A percentile compares a stretch with the other conserved stretches of the same genome.
These are phyloP conservation scores for Lathyrus sativus DNA, from an alignment of 306 rosid species.

Conservation along the genomic window DNA sequence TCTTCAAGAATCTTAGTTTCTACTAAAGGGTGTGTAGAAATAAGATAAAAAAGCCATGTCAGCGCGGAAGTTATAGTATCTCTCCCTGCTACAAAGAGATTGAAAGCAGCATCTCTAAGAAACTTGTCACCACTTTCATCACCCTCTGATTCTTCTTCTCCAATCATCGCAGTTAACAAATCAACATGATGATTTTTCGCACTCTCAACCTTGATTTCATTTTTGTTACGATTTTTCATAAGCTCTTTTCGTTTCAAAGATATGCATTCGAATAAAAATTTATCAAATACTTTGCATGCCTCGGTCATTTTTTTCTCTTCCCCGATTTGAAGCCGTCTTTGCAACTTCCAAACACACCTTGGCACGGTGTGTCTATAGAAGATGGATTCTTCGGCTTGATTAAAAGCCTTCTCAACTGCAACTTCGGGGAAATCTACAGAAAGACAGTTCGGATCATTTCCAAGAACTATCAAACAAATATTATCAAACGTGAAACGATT, in stretches of 20 bases:
- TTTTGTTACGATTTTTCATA: neutral
- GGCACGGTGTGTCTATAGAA: slow-evolving; percentile 43
- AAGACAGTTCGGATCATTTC: slow-evolving; percentile 46
- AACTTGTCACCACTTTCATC: slow-evolving; percentile 4
- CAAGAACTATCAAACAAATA: slow-evolving; percentile 41
- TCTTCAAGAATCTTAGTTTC: slow-evolving; percentile 50
- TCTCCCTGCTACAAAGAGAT: slow-evolving; percentile 21
- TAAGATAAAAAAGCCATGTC: slow-evolving; percentile 36
- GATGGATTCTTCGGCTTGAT: slow-evolving; percentile 30
- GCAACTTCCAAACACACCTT: slow-evolving; percentile 42
- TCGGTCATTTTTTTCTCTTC: slow-evolving; percentile 37
- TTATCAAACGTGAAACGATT: slow-evolving; percentile 39
- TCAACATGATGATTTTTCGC: slow-evolving; percentile 25
- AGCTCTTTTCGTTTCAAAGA: slow-evolving; percentile 33
- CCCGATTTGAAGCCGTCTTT: slow-evolving; percentile 51
- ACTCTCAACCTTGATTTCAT: neutral
- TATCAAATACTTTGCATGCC: slow-evolving; percentile 38
- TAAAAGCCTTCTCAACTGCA: slow-evolving; percentile 42
- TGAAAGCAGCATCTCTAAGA: slow-evolving; percentile 32
- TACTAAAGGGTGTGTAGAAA: slow-evolving; percentile 43
- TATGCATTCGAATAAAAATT: slow-evolving; percentile 34
- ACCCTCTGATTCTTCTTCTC: neutral
- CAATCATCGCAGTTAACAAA: slow-evolving; percentile 40
- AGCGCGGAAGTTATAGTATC: slow-evolving; percentile 29
- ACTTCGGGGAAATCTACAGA: slow-evolving; percentile 42